phyloP scores from a whole-genome alignment of 1,284 basidiomycete species.

The Ceratobasidium theobromae region DNA sequence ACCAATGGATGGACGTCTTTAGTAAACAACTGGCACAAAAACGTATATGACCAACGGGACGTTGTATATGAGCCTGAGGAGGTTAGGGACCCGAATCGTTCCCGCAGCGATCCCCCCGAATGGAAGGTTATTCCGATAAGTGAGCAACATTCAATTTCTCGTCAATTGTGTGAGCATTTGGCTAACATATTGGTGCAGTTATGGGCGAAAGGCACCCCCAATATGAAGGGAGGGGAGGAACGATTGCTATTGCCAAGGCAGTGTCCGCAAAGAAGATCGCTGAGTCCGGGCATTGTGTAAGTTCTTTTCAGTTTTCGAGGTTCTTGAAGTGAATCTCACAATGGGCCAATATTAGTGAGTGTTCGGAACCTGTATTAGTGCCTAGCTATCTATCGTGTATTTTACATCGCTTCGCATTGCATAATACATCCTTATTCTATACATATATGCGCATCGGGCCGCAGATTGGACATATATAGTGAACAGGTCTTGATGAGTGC shows the following conservation, averaged over 20 bases:
- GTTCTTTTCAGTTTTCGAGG: neutral
- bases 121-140: conserved; percentile 8
- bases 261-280: conserved; percentile 1
- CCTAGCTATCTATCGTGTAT: too few relatives aligned
- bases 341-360: neutral
- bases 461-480: too few relatives aligned
- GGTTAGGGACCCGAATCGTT: neutral
- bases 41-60: neutral
- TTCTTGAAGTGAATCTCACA: neutral
- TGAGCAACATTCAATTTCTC: neutral
- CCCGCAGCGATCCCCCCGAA: neutral
- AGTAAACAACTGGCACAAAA: conserved; percentile 16
- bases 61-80: neutral
- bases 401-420: too few relatives aligned
- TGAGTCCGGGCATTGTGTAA: conserved; percentile 19
- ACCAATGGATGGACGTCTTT: conserved; percentile 4
- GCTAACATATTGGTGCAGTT: neutral
- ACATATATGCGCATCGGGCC: too few relatives aligned
- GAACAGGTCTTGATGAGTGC: too few relatives aligned
- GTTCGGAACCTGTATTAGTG: too few relatives aligned
- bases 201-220: conserved; percentile 1
- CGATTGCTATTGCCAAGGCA: neutral
- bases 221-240: neutral
- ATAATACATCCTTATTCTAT: too few relatives aligned
- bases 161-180: neutral